Percentiles rank a stretch among this genome's conserved stretches.
phyloP scores from a whole-genome alignment of 345 rosid genomes.

The Angophora floribunda region DNA sequence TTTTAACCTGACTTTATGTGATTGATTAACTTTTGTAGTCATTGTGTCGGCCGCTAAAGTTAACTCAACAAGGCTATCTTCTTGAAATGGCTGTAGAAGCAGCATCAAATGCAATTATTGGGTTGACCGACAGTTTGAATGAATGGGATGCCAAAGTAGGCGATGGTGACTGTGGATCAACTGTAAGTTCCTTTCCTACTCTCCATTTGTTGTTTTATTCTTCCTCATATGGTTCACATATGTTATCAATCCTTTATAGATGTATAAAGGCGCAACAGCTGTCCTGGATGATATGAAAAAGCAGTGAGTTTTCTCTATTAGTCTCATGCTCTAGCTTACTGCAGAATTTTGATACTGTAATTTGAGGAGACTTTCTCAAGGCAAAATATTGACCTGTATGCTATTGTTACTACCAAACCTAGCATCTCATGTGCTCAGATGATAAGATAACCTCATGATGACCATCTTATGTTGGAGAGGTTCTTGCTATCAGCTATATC shows the following conservation, averaged over 20 bases:
- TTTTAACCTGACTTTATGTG: constrained; percentile 3
- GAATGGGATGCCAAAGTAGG: constrained; percentile 97
- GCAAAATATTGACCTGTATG: neutral
- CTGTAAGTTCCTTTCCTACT: constrained; percentile 41
- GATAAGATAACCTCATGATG: neutral
- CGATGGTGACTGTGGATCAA: constrained; percentile 98
- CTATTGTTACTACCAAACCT: neutral
- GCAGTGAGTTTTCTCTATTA: constrained; percentile 34
- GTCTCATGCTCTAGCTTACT: neutral
- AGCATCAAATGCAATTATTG: constrained; percentile 57
- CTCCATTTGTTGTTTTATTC: neutral
- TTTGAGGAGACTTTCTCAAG: neutral
- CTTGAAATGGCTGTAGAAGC: constrained; percentile 88
- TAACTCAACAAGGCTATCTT: constrained; percentile 52
- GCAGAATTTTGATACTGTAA: neutral
- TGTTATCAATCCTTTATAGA: constrained; percentile 21
- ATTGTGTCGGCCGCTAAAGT: constrained; percentile 47
- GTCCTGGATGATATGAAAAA: constrained; percentile 83
- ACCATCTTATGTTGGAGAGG: neutral
- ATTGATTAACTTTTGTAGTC: constrained; percentile 20
- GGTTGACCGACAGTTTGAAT: constrained; percentile 64
- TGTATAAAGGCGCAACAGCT: constrained; percentile 76
- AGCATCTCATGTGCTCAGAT: neutral
- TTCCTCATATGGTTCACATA: neutral
- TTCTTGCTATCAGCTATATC: neutral